These are phyloP conservation scores for Suaeda aralocaspica DNA, from an alignment of 148 eudicot species.

Conservation along the genomic window DNA sequence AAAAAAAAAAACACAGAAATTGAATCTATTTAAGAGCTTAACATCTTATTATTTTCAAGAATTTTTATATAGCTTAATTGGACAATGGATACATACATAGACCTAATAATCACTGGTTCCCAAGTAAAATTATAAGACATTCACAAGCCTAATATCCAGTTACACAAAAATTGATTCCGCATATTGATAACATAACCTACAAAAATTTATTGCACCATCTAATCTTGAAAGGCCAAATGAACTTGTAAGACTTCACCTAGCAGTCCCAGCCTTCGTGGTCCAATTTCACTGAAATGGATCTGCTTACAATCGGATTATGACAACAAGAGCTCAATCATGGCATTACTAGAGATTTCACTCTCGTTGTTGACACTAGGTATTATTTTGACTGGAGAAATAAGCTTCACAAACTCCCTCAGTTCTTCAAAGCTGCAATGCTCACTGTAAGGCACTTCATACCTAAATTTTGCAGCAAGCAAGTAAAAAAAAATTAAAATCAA, in stretches of 20 bases:
- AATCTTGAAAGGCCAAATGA: no score
- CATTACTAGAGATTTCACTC: constrained; percentile 47
- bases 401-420: constrained; percentile 73
- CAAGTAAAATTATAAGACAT: no score
- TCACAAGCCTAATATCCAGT: no score
- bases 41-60: no score
- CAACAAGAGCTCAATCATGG: constrained; percentile 53
- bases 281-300: neutral
- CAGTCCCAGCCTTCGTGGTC: neutral
- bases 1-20: no score
- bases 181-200: neutral
- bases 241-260: neutral
- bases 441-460: constrained; percentile 97
- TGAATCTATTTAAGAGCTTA: no score
- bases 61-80: no score
- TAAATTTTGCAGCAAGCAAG: constrained; percentile 35
- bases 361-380: constrained; percentile 90
- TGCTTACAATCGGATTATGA: constrained; percentile 23
- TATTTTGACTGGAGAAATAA: constrained; percentile 59
- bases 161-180: neutral
- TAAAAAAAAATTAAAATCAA: no score
- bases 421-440: constrained; percentile 90
- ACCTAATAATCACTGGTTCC: no score
- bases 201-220: neutral
- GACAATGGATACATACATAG: no score